A percentile compares a stretch with the other conserved stretches of the same genome.
Conservation (phyloP, 2,329 filamentous ascomycete species). For the Nothomitra cinnamomea region DNA sequence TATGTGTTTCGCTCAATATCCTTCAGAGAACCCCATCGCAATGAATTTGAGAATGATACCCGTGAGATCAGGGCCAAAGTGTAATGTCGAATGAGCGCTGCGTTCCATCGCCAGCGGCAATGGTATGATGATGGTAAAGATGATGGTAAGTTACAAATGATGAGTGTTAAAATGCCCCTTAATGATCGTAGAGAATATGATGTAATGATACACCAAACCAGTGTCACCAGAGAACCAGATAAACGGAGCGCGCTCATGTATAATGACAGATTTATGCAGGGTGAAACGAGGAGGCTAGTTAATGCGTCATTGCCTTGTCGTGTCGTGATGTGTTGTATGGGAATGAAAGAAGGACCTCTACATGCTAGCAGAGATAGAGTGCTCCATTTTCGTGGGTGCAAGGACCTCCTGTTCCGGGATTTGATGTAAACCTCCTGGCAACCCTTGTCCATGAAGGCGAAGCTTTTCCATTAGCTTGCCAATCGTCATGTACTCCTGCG, state of each 20-base stretch:
- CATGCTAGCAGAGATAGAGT: slow-evolving; percentile 11
- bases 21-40: not conserved
- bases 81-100: no score
- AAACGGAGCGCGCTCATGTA: no score
- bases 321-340: not conserved
- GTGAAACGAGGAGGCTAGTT: not conserved
- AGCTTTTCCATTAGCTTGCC: slow-evolving; percentile 76
- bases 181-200: not conserved
- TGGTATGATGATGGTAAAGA: not conserved
- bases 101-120: no score
- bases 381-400: slow-evolving; percentile 17
- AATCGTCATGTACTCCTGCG: slow-evolving; percentile 60
- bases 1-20: not conserved
- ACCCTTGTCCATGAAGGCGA: slow-evolving; percentile 5
- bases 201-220: no score
- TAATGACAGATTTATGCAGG: no score
- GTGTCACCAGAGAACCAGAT: no score
- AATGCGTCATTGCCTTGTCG: not conserved
- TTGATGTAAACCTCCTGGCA: slow-evolving; percentile 15
- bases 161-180: not conserved
- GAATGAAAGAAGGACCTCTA: not conserved
- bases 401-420: slow-evolving; percentile 19
- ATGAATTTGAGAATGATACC: not conserved
- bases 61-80: not conserved
- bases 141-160: not conserved